Percentiles rank a stretch among this genome's conserved stretches.
phyloP scores from a whole-genome alignment of 208 protist species.

The Kentomonas sorsogonicus region DNA sequence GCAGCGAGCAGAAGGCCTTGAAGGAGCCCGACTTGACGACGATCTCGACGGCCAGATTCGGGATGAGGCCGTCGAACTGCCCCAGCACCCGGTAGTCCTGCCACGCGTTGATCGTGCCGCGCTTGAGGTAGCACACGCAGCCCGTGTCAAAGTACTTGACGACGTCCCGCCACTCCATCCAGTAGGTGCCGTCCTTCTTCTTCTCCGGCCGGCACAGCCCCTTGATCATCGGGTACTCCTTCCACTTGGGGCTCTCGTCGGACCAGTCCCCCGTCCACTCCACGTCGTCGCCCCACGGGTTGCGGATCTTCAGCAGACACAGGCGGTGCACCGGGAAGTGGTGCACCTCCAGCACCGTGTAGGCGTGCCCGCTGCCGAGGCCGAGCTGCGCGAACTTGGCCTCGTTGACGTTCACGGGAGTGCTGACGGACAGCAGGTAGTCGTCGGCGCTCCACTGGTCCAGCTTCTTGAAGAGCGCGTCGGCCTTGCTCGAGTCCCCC shows the following conservation, averaged over 20 bases:
- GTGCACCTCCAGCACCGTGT: conserved; percentile 56
- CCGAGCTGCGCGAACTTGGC: conserved; percentile 47
- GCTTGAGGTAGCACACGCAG: conserved; percentile 47
- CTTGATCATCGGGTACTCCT: conserved; percentile 45
- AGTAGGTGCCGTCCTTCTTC: conserved; percentile 51
- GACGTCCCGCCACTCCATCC: conserved; percentile 76
- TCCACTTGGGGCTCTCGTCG: conserved; percentile 44
- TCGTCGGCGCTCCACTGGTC: conserved; percentile 37
- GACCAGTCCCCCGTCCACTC: conserved; percentile 65
- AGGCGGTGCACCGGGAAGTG: conserved; percentile 41
- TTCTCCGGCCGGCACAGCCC: conserved; percentile 35
- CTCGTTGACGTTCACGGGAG: conserved; percentile 23
- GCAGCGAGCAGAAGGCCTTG: conserved; percentile 35
- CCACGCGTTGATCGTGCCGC: conserved; percentile 35
- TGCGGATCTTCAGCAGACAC: conserved; percentile 59
- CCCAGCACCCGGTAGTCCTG: conserved; percentile 46
- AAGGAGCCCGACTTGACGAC: conserved; percentile 24
- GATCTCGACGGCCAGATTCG: conserved; percentile 36
- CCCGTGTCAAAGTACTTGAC: conserved; percentile 55
- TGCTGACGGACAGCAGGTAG: conserved; percentile 54
- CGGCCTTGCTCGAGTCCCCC: conserved; percentile 20
- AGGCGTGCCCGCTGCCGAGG: conserved; percentile 47
- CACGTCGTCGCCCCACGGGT: conserved; percentile 62
- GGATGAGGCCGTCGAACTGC: conserved; percentile 28
- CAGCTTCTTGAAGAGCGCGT: conserved; percentile 42